A percentile compares a stretch with the other conserved stretches of the same genome.
Evolutionary conservation across 192 early-diverging fungal genomes (phyloP).

Genomic region (Mortierella claussenii): DNA sequence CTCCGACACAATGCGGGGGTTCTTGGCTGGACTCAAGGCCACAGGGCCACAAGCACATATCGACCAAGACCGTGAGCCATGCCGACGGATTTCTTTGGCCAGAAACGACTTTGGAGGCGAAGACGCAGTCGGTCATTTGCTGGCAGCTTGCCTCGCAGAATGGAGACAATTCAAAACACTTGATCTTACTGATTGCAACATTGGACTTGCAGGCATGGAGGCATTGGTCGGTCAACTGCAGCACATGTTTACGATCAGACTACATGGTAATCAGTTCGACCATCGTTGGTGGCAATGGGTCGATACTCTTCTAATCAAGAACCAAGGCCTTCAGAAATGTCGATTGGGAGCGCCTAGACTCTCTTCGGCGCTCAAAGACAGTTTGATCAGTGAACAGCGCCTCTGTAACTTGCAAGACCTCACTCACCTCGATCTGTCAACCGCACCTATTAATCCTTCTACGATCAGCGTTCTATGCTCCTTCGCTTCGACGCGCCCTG

Average conservation of each 20-base stretch:
- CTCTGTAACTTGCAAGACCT: slow-evolving; percentile 16
- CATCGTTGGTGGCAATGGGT: slow-evolving; percentile 50
- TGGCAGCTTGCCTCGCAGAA: slow-evolving; percentile 20
- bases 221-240: slow-evolving; percentile 10
- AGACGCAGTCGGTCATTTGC: slow-evolving; percentile 16
- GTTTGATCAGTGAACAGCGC: slow-evolving; percentile 8
- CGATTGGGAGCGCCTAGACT: slow-evolving; percentile 28
- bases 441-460: slow-evolving; percentile 10
- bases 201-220: slow-evolving; percentile 33
- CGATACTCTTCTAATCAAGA: slow-evolving; percentile 24
- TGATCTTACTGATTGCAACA: slow-evolving; percentile 45
- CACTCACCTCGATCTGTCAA: slow-evolving; percentile 28
- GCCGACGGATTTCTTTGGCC: slow-evolving; percentile 35
- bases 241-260: slow-evolving; percentile 34
- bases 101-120: slow-evolving; percentile 43
- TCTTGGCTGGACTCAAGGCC: slow-evolving; percentile 18
- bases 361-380: background rate
- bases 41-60: background rate
- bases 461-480: slow-evolving; percentile 12
- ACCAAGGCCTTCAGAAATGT: slow-evolving; percentile 27
- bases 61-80: slow-evolving; percentile 13
- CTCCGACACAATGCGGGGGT: slow-evolving; percentile 19
- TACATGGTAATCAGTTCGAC: slow-evolving; percentile 32
- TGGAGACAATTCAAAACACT: slow-evolving; percentile 33
- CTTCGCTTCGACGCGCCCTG: background rate